Evolutionary conservation across 1,284 basidiomycete genomes (phyloP), one percentile per base, ranked within the genome.

Genomic region (Cyathus olla): DNA sequence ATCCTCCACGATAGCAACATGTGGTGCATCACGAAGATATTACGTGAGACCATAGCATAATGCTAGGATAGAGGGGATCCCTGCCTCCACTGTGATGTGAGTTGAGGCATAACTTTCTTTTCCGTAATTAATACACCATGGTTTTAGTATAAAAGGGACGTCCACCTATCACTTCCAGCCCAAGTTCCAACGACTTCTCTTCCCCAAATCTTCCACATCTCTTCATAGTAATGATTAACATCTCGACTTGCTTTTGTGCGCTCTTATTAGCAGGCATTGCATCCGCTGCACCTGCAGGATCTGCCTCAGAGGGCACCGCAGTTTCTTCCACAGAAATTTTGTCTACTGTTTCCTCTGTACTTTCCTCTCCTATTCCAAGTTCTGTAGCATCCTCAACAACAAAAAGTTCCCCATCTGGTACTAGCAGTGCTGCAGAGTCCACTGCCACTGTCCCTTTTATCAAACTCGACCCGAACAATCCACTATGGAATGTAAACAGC

Each of bases 401-500:
- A 17, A 17, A 29, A 5, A 24, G 37, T 9, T 52, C 44, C 29
- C 39, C 53, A 3, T 19, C 59, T 11, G 24, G 44, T 44, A 51
- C 57, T 21, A 52, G 55, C 21, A 28, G 5, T 19, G 58, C 61
- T 19, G 47, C 62, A 4, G 29, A 61, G 17, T 56, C 68, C 10
- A 29, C 66, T 13, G 72, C 78, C 17, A 89, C 87, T 5, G 82
- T 82, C 22, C 79, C 83, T 11, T 80, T 78, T 50, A 85, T 86
- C 31, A 81, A 76, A 61, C 79, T 86, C 57, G 77, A 87, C 66
- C 86, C 88, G 26, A 90, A 90, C 73, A 64, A 60, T 39, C 77
- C 75, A 9, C 69, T 82, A 22, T 85, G 84, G 72, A 77, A 76
- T 57, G 63, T 78, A 48, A 72, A 62, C 37, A 62, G 71, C 17